These are phyloP conservation scores for Prototheca cutis DNA, from an alignment of 163 green algal genomes.

Conservation along the genomic window DNA sequence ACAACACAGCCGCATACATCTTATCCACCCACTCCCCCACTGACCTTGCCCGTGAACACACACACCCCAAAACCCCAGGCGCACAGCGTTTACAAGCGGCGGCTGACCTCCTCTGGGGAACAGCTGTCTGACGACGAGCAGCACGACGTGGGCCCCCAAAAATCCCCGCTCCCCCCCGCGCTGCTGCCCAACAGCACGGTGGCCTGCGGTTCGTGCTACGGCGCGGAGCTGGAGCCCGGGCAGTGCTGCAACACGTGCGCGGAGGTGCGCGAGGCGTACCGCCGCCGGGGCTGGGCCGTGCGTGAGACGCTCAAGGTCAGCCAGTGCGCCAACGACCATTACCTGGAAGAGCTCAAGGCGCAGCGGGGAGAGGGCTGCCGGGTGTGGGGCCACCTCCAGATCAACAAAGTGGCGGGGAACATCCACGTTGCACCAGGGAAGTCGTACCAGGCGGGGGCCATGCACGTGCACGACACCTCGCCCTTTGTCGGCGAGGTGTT, in stretches of 20 bases:
- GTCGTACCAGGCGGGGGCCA: slow-evolving; percentile 71
- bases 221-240: slow-evolving; percentile 50
- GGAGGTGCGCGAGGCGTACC: slow-evolving; percentile 82
- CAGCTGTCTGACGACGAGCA: slow-evolving; percentile 39
- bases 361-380: slow-evolving; percentile 89
- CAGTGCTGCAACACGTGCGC: slow-evolving; percentile 94
- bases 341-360: slow-evolving; percentile 50
- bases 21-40: neutral
- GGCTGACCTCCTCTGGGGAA: slow-evolving; percentile 42
- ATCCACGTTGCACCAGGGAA: slow-evolving; percentile 78
- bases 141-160: slow-evolving; percentile 15
- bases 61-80: slow-evolving; percentile 47
- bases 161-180: neutral
- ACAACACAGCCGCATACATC: too few species aligned
- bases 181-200: slow-evolving; percentile 9
- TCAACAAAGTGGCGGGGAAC: slow-evolving; percentile 86
- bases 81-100: slow-evolving; percentile 76
- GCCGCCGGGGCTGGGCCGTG: slow-evolving; percentile 75
- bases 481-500: slow-evolving; percentile 66
- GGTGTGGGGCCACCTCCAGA: slow-evolving; percentile 77
- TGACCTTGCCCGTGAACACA: too few species aligned
- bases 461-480: slow-evolving; percentile 92
- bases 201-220: slow-evolving; percentile 87
- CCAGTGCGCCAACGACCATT: slow-evolving; percentile 83
- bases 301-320: slow-evolving; percentile 49